These are phyloP conservation scores for Pestalotiopsis sp. DNA, from an alignment of 2,329 filamentous ascomycete species.

Conservation along the genomic window DNA sequence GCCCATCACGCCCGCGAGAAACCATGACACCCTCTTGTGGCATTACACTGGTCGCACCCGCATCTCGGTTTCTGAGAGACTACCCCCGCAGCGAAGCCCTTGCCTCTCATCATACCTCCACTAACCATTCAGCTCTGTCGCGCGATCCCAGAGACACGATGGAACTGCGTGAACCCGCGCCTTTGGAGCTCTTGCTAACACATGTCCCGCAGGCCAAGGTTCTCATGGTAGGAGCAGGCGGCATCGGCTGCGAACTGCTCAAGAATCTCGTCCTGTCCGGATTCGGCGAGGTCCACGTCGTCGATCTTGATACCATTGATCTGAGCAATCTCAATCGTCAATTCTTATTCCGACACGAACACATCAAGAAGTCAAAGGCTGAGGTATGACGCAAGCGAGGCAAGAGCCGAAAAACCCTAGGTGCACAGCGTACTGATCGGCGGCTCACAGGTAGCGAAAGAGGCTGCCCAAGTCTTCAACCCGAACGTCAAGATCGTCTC, in stretches of 20 bases:
- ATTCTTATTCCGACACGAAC: conserved; percentile 93
- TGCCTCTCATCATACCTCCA: neutral
- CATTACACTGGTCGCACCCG: neutral
- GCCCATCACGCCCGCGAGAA: neutral
- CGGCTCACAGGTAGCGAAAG: conserved; percentile 76
- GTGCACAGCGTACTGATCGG: conserved; percentile 20
- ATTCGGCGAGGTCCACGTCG: conserved; percentile 90
- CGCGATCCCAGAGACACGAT: conserved; percentile 17
- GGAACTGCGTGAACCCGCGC: conserved; percentile 10
- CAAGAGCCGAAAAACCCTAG: conserved; percentile 9
- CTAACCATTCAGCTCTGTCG: neutral
- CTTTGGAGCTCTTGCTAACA: conserved; percentile 34
- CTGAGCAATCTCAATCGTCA: conserved; percentile 97
- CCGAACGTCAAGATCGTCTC: conserved; percentile 84
- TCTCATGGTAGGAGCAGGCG: conserved; percentile 92
- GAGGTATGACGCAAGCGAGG: conserved; percentile 59
- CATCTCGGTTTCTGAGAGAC: neutral
- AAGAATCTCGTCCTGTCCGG: conserved; percentile 94
- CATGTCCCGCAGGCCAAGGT: conserved; percentile 69
- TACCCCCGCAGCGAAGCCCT: neutral
- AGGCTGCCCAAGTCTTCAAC: conserved; percentile 89
- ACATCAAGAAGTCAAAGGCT: conserved; percentile 97
- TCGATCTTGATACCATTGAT: conserved; percentile 98
- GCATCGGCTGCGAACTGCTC: conserved; percentile 95
- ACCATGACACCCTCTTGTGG: neutral